phyloP scores from a whole-genome alignment of 2,329 filamentous ascomycete genomes.

The Sclerotinia spermophila region DNA sequence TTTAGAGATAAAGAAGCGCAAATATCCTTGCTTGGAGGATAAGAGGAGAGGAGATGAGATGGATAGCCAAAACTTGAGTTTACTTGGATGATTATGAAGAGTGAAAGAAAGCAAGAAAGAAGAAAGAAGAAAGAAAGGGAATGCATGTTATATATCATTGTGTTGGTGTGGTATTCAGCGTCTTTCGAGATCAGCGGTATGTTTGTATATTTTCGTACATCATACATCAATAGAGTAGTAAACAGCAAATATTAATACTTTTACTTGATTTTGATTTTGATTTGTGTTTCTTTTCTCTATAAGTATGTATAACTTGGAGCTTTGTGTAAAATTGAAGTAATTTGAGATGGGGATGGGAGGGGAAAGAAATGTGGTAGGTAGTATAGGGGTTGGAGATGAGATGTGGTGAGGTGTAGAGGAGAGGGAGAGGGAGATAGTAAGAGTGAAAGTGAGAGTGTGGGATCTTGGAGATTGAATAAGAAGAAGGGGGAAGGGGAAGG shows the following conservation, averaged over 20 bases:
- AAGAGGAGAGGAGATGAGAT: no score
- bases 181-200: background rate
- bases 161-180: background rate
- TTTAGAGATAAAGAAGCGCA: background rate
- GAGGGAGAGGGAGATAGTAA: no score
- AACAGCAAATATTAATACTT: no score
- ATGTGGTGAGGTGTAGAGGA: background rate
- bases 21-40: background rate
- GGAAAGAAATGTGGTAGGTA: no score
- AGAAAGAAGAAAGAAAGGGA: no score
- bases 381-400: no score
- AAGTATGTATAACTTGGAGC: no score
- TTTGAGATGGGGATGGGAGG: accelerated
- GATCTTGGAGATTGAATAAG: background rate
- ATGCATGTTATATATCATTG: background rate
- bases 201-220: no score
- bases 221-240: no score
- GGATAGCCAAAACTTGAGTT: background rate
- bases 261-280: no score
- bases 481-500: no score
- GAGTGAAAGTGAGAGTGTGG: background rate
- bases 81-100: background rate
- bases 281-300: background rate
- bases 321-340: no score
- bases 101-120: background rate